Conservation (phyloP, 176 grass and related monocot genomes). For the Aegilops sharonensis region DNA sequence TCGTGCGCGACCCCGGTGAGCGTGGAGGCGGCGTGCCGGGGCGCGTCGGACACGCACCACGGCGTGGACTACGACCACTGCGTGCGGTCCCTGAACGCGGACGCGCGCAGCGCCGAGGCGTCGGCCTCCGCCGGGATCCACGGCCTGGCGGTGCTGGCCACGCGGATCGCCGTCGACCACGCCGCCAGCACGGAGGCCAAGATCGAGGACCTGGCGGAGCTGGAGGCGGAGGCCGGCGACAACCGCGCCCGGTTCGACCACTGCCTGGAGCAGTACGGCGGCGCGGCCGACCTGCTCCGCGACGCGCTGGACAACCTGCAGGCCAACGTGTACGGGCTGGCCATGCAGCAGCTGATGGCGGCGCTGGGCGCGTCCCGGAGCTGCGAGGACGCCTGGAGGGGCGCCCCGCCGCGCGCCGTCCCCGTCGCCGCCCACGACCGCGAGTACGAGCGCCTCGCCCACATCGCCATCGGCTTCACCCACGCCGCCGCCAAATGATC, state of each 20-base stretch:
- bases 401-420: background rate
- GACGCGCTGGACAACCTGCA: conserved; percentile 63
- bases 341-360: conserved; percentile 40
- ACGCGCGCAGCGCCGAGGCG: conserved; percentile 9
- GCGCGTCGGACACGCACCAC: conserved; percentile 36
- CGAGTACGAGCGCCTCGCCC: conserved; percentile 52
- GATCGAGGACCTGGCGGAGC: conserved; percentile 41
- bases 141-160: conserved; percentile 38
- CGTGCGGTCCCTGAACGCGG: conserved; percentile 28
- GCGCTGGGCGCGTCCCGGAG: conserved; percentile 46
- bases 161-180: conserved; percentile 52
- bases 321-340: conserved; percentile 39
- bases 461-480: conserved; percentile 56
- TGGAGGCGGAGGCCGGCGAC: background rate
- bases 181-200: conserved; percentile 47
- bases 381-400: conserved; percentile 58
- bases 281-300: conserved; percentile 49
- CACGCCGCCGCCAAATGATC: conserved; percentile 35
- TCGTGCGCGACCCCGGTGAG: conserved; percentile 31
- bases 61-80: conserved; percentile 51
- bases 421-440: conserved; percentile 46
- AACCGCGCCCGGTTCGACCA: conserved; percentile 25
- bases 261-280: conserved; percentile 56
- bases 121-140: conserved; percentile 13
- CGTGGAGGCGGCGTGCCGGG: conserved; percentile 39